Conservation (phyloP, 768 basidiomycete genomes). For the Hebeloma cylindrosporum region DNA sequence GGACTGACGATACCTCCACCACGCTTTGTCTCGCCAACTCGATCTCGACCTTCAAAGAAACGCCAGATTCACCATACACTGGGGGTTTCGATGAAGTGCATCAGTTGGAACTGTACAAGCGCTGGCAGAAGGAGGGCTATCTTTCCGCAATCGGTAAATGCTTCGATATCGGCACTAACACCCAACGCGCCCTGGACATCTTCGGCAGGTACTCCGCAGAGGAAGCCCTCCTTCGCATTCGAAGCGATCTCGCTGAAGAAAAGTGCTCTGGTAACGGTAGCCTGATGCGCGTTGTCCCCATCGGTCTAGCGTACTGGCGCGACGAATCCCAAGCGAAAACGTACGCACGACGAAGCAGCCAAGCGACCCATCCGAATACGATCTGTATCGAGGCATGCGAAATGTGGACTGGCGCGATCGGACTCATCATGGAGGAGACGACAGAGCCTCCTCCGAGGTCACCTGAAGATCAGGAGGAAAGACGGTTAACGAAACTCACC, state of each 20-base stretch:
- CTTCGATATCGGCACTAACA: conserved; percentile 43
- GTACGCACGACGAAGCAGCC: conserved; percentile 40
- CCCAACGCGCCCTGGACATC: conserved; percentile 31
- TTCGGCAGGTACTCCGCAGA: conserved; percentile 22
- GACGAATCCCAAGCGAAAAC: conserved; percentile 29
- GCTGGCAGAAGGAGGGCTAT: conserved; percentile 33
- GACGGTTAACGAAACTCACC: conserved; percentile 37
- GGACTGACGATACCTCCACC: conserved; percentile 53
- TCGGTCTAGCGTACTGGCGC: conserved; percentile 44
- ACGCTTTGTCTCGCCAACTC: conserved; percentile 44
- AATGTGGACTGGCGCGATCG: conserved; percentile 38
- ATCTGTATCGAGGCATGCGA: conserved; percentile 43
- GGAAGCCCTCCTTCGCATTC: conserved; percentile 30
- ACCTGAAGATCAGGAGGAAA: conserved; percentile 7
- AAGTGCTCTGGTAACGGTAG: conserved; percentile 40
- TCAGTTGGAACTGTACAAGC: conserved; percentile 35
- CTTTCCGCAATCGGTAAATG: conserved; percentile 36
- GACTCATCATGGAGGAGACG: conserved; percentile 32
- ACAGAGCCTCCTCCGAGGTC: conserved; percentile 8
- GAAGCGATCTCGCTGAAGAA: conserved; percentile 25
- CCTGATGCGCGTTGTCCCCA: conserved; percentile 46
- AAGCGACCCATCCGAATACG: conserved; percentile 42
- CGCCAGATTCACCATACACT: conserved; percentile 7
- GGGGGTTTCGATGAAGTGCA: conserved; percentile 36
- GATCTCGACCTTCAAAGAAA: conserved; percentile 30